Evolutionary conservation across 257 asterid species (phyloP), one percentile per base, ranked within the genome.

Genomic region (Phtheirospermum japonicum): DNA sequence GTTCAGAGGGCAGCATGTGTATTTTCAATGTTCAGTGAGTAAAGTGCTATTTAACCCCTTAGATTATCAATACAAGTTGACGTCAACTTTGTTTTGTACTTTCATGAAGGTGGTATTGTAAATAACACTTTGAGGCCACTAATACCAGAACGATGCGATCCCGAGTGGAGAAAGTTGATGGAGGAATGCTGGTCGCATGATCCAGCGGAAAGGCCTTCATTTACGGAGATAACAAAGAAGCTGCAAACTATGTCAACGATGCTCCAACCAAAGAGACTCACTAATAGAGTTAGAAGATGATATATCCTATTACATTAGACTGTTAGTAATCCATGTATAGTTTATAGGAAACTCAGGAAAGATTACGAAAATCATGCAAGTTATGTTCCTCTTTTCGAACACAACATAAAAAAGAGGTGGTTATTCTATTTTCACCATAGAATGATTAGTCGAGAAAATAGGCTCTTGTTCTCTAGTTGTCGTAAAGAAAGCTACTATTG

Each of bases 151-250:
- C 75, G 83, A 4, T 92, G 97, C 60, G 95, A 89, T 76, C 65
- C 83, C 0, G 90, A 77, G 51, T 92, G 99, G 99, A 79, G 77
- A 72, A 76, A 71, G 45, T 61, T 92, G 79, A 89, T 89, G 96
- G 97, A 86, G 67, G 93, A 89, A 59, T 92, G 99, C 76, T 92
- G 99, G 99, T 82, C 91, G 14, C 85, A 76, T 33, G 90, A 89
- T 67, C 96, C 99, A 12, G 69, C 68, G 28, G 71, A 72, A 4
- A 77, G 99, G 74, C 97, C 99, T 5, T 78, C 95, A 2, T 92
- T 92, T 68, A 81, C 96, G 18, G 91, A 92, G 72, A 82, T 92
- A 71, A 82, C 97, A n/a, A 82, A 82, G 64, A 73, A 88, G 74
- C 76, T 92, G 48, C 86, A 85, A 11, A 65, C 45, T 42, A 81